These are phyloP conservation scores for Leishmania aethiopica DNA, from an alignment of 208 protist species.

Conservation along the genomic window DNA sequence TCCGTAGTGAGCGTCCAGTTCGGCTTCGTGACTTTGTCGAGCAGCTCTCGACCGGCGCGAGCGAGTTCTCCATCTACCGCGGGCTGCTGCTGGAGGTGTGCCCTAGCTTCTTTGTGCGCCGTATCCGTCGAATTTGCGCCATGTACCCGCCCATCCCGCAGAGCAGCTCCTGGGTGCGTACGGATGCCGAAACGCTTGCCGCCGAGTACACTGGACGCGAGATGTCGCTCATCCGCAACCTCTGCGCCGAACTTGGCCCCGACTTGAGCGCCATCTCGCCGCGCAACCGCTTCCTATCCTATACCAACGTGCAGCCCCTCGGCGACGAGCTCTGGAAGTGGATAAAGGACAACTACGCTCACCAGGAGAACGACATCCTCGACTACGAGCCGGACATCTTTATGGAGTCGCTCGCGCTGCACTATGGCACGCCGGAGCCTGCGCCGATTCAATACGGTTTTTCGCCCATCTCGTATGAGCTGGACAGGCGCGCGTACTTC, in stretches of 20 bases:
- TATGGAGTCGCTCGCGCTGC: conserved; percentile 45
- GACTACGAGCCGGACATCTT: conserved; percentile 65
- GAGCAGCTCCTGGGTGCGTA: conserved; percentile 28
- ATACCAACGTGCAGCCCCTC: conserved; percentile 44
- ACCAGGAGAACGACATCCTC: conserved; percentile 47
- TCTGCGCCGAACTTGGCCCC: conserved; percentile 61
- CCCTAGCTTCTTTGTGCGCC: conserved; percentile 44
- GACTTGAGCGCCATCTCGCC: conserved; percentile 55
- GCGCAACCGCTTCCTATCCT: conserved; percentile 50
- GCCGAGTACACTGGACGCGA: conserved; percentile 37
- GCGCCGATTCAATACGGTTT: conserved; percentile 42
- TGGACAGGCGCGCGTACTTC: conserved; percentile 49
- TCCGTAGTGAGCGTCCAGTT: not conserved
- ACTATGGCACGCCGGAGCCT: conserved; percentile 48
- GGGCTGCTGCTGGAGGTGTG: conserved; percentile 39
- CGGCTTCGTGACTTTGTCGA: conserved; percentile 22
- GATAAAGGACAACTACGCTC: conserved; percentile 26
- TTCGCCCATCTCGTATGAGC: conserved; percentile 32
- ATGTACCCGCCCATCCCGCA: conserved; percentile 33
- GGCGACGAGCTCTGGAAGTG: conserved; percentile 43
- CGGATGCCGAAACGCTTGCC: conserved; percentile 32
- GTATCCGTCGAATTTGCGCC: conserved; percentile 39
- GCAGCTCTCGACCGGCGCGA: conserved; percentile 34
- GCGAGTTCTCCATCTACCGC: conserved; percentile 45
- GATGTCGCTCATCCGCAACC: conserved; percentile 62